Base-by-base conservation (phyloP, 345 rosid genomes). In the Euphorbia pulcherrima region DNA sequence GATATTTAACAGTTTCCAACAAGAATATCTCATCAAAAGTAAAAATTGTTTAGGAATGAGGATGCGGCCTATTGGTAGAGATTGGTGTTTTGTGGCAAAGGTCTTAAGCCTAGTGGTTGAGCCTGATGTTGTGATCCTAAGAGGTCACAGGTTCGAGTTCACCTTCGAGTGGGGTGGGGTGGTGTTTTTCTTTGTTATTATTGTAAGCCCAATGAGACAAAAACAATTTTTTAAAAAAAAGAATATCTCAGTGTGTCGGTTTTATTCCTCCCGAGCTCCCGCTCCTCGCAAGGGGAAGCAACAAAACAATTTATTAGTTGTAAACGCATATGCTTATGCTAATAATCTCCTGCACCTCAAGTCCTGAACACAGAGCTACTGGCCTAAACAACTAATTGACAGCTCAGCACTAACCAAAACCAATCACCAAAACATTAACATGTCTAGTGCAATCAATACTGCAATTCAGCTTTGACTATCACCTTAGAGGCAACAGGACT, bases 251-350 rank as follows among this genome's bases (percentile, higher is more conserved):
- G 60, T 53, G 24, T 5, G 18, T 24, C 27, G 44, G 64, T 44
- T 44, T 41, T 20, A 28, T 57, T 40, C 28, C 52, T 33, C n/a
- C n/a, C n/a, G n/a, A n/a, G n/a, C n/a, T 28, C 47, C 30, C 29
- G 28, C 57, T 46, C 64, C 54, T 46, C 29, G 64, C 64, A 68
- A 21, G 8, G 4, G 24, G 57, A 68, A 47, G 26, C 4, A 46
- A 57, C 41, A n/a, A 68, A 40, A 46, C 16, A 0, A 8, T 27
- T 9, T 2, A 1, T 18, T 24, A 16, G n/a, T 20, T 39, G 35
- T n/a, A 29, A 9, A 23, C 12, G 37, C 46, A 44, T 6, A 18
- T 27, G 27, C 55, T 8, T 6, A 18, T 27, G 27, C 55, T 8
- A 30, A 7, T 10, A 40, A 20, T 60, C 53, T 26, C 28, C 12